Conservation (phyloP, 768 basidiomycete species). For the Calocybe gangraenosa region DNA sequence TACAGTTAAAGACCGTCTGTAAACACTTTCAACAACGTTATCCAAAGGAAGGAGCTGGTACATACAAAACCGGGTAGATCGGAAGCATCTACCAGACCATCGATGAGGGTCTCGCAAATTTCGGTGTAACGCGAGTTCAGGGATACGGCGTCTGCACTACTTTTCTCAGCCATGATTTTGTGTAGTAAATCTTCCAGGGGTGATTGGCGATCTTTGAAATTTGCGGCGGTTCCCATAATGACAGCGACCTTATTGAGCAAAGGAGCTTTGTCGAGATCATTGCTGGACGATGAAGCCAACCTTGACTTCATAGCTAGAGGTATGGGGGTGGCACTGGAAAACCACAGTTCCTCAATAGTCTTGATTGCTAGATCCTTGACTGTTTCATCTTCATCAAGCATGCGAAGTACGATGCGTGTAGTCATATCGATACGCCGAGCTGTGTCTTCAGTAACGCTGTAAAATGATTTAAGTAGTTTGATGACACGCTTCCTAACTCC, state of each 20-base stretch:
- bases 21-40: not conserved
- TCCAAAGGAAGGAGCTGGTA: slow-evolving; percentile 10
- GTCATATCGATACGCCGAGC: slow-evolving; percentile 73
- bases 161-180: slow-evolving; percentile 74
- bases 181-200: slow-evolving; percentile 83
- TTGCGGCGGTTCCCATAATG: slow-evolving; percentile 81
- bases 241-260: slow-evolving; percentile 67
- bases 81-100: slow-evolving; percentile 84
- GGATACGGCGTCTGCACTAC: slow-evolving; percentile 44
- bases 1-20: slow-evolving; percentile 79
- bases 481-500: slow-evolving; percentile 94
- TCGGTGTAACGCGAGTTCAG: slow-evolving; percentile 71
- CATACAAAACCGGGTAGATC: slow-evolving; percentile 74
- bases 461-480: slow-evolving; percentile 86
- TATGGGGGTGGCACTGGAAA: slow-evolving; percentile 35
- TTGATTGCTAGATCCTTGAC: slow-evolving; percentile 93
- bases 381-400: slow-evolving; percentile 90
- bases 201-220: slow-evolving; percentile 80
- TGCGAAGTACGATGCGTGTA: slow-evolving; percentile 73
- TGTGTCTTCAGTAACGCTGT: slow-evolving; percentile 57
- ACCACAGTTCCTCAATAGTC: slow-evolving; percentile 90
- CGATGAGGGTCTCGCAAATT: slow-evolving; percentile 83
- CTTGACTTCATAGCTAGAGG: slow-evolving; percentile 37
- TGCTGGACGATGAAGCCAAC: slow-evolving; percentile 20
- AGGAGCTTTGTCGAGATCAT: slow-evolving; percentile 45